Evolutionary conservation across 441 rosid genomes (phyloP), one percentile per base, ranked within the genome.

Genomic region (Bocquillonia castaneifolia): DNA sequence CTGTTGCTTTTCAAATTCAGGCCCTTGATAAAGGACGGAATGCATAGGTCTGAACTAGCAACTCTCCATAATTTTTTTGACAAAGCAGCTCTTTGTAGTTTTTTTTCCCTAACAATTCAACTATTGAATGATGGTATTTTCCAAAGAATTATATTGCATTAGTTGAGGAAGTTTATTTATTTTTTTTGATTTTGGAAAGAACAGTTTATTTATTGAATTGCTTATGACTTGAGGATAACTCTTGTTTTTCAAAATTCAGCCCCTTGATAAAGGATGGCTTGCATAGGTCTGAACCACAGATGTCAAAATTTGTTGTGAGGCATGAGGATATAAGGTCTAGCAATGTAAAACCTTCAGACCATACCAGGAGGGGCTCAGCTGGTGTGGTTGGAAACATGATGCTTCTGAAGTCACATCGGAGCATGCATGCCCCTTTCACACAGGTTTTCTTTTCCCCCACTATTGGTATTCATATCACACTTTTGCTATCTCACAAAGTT

Each of bases 341-440:
- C 69, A 79, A 73, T 76, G 72, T 72, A 69, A 80, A 70, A 63
- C 69, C 87, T 75, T 51, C 82, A 66, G 73, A 76, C 74, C 58
- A 48, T 78, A 68, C 67, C 28, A 85, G 99, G 79, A 88, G 85
- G 70, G 99, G 98, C 56, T 92, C 99, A 68, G 88, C 90, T 79
- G 93, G 97, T 73, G 82, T 80, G 55, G 87, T 87, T 63, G 91
- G 91, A 66, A 85, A 93, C 67, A 79, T 89, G 90, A 85, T 79
- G 90, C 98, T 95, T 79, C 84, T 95, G 73, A 95, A 88, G 82
- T 92, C 88, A 34, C 68, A 65, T 71, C 88, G 87, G 81, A 79
- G 76, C 78, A 84, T 95, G 91, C 98, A 92, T 83, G 93, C 91
- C 47, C 99, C 99, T 31, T 92, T 79, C 81, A 95, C 96, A 8